Percentiles rank a stretch among this genome's conserved stretches.
Evolutionary conservation across 345 rosid species (phyloP).

Genomic region (Lagerstroemia speciosa): DNA sequence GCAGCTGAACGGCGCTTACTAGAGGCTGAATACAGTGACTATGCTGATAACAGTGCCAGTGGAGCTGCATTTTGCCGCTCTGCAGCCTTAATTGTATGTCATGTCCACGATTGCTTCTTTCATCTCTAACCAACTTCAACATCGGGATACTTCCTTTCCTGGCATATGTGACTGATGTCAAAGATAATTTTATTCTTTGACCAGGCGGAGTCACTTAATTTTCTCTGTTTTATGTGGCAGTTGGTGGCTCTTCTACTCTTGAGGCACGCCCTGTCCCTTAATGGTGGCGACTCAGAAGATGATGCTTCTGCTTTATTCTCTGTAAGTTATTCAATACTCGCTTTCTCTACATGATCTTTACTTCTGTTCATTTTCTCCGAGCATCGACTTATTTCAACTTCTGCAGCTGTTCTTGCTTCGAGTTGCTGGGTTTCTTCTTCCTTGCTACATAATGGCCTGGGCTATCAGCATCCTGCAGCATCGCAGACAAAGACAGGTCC

Average conservation of each 20-base stretch:
- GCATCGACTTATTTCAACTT: constrained; percentile 10
- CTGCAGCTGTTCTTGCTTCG: constrained; percentile 84
- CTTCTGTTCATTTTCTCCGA: background rate
- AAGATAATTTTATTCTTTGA: background rate
- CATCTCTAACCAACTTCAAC: background rate
- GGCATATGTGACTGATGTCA: background rate
- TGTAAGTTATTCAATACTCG: constrained; percentile 30
- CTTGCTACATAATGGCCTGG: too few relatives aligned
- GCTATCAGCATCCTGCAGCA: too few relatives aligned
- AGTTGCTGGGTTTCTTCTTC: too few relatives aligned
- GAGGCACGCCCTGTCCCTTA: constrained; percentile 75
- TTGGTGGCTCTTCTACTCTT: constrained; percentile 88
- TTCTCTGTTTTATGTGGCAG: constrained; percentile 27
- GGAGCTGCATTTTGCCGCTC: constrained; percentile 99
- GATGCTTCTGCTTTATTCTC: constrained; percentile 88
- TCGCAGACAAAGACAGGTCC: too few relatives aligned
- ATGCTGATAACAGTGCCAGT: constrained; percentile 75
- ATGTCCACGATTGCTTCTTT: background rate
- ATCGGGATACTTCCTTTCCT: background rate
- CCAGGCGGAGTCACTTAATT: too few relatives aligned
- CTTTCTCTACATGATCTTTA: background rate
- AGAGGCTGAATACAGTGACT: constrained; percentile 84
- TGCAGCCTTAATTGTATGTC: constrained; percentile 81
- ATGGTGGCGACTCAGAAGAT: constrained; percentile 48
- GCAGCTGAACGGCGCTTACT: constrained; percentile 86